These are phyloP conservation scores for Podospora fimiseda DNA, from an alignment of 495 filamentous ascomycete genomes.

Conservation along the genomic window DNA sequence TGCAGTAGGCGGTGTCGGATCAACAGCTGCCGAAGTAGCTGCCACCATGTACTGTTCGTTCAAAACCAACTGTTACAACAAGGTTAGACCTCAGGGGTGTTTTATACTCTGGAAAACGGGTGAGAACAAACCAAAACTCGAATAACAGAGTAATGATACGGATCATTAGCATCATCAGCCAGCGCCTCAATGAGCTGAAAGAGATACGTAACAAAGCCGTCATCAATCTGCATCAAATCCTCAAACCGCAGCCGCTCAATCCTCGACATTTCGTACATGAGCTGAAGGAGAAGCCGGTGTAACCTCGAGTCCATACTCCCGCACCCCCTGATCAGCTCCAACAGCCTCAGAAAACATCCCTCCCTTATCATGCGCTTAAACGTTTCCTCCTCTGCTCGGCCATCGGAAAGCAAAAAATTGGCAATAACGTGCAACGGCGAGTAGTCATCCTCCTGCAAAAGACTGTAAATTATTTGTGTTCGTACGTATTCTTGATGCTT, in stretches of 20 bases:
- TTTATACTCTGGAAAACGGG: too few relatives aligned
- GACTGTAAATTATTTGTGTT: slow-evolving; percentile 82
- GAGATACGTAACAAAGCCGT: slow-evolving; percentile 75
- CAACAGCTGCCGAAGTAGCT: slow-evolving; percentile 50
- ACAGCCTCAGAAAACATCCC: slow-evolving; percentile 70
- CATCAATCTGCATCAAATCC: slow-evolving; percentile 76
- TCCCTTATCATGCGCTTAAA: slow-evolving; percentile 85
- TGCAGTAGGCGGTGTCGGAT: slow-evolving; percentile 39
- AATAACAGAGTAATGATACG: slow-evolving; percentile 94
- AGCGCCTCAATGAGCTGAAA: slow-evolving; percentile 85
- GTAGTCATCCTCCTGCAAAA: slow-evolving; percentile 84
- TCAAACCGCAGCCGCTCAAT: slow-evolving; percentile 74
- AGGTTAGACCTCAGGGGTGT: slow-evolving; percentile 2
- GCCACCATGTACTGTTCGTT: slow-evolving; percentile 98
- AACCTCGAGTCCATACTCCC: slow-evolving; percentile 60
- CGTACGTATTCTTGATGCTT: slow-evolving; percentile 80
- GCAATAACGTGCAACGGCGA: slow-evolving; percentile 72
- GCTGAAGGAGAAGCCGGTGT: slow-evolving; percentile 75
- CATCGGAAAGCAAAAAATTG: slow-evolving; percentile 87
- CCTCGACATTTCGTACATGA: slow-evolving; percentile 95
- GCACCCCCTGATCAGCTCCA: slow-evolving; percentile 70
- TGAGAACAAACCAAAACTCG: slow-evolving; percentile 66
- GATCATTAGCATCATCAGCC: slow-evolving; percentile 85
- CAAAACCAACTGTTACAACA: slow-evolving; percentile 66
- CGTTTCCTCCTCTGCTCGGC: slow-evolving; percentile 66